These are phyloP conservation scores for Yamadazyma buinensis DNA, from an alignment of 1,139 yeast species.

Conservation along the genomic window DNA sequence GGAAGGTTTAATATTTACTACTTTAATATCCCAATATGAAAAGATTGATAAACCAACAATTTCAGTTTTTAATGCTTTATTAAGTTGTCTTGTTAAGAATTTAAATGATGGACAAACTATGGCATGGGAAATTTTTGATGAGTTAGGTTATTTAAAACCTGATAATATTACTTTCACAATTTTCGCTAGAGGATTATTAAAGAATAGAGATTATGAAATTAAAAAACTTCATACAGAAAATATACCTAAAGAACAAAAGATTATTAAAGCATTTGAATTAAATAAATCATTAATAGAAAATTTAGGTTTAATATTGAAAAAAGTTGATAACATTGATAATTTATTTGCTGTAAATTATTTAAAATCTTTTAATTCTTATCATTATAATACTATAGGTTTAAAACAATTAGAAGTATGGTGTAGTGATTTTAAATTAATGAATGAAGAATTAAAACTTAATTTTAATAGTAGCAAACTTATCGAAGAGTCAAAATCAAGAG, in stretches of 20 bases:
- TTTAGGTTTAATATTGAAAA: slow-evolving; percentile 21
- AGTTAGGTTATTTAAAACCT: slow-evolving; percentile 24
- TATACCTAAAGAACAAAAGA: slow-evolving; percentile 19
- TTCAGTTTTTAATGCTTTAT: slow-evolving; percentile 35
- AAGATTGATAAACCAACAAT: slow-evolving; percentile 10
- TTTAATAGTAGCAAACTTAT: slow-evolving; percentile 3
- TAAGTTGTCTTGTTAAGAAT: slow-evolving; percentile 33
- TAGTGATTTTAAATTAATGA: slow-evolving; percentile 4
- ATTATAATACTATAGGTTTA: slow-evolving; percentile 4
- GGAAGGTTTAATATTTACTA: slow-evolving; percentile 15
- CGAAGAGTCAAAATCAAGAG: slow-evolving; percentile 1
- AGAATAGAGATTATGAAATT: slow-evolving; percentile 11
- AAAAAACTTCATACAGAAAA: slow-evolving; percentile 14
- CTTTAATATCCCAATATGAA: slow-evolving; percentile 24
- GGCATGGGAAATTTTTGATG: slow-evolving; percentile 41
- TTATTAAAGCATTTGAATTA: slow-evolving; percentile 20
- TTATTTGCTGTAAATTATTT: slow-evolving; percentile 21
- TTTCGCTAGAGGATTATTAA: slow-evolving; percentile 33
- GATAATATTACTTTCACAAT: slow-evolving; percentile 40
- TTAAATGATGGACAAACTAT: slow-evolving; percentile 27
- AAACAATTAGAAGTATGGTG: slow-evolving; percentile 6
- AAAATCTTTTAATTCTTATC: slow-evolving; percentile 16
- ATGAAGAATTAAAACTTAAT: slow-evolving; percentile 5
- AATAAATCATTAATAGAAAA: slow-evolving; percentile 28
- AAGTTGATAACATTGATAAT: slow-evolving; percentile 1